phyloP scores from a whole-genome alignment of 192 early-diverging fungal species.

The Rhizoclosmatium globosum region DNA sequence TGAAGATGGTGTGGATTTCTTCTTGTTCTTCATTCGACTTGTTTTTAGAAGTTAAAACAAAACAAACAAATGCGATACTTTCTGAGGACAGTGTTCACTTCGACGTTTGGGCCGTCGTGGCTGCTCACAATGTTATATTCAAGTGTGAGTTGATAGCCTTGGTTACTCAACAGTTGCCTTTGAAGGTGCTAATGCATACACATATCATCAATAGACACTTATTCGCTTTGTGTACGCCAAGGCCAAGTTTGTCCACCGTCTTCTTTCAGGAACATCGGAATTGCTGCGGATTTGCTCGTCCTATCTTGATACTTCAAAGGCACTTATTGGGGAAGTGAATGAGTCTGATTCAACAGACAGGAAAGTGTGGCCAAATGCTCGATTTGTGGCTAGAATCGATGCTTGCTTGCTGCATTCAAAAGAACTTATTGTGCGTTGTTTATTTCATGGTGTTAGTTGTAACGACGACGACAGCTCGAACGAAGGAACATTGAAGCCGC shows the following conservation, averaged over 20 bases:
- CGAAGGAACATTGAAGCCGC: conserved; percentile 33
- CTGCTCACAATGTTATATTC: neutral
- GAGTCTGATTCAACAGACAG: no score
- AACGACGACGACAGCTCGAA: conserved; percentile 39
- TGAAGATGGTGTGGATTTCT: no score
- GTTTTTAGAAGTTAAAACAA: no score
- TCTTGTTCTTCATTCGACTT: no score
- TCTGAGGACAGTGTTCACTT: neutral
- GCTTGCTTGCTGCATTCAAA: conserved; percentile 19
- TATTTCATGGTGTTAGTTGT: neutral
- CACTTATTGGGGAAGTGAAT: no score
- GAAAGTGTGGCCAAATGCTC: neutral
- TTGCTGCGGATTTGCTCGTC: conserved; percentile 5
- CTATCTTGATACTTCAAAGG: neutral
- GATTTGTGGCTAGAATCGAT: neutral
- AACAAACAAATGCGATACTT: neutral
- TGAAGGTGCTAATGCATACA: neutral
- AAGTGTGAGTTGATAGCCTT: neutral
- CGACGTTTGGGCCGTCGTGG: neutral
- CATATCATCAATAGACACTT: neutral
- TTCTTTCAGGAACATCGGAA: neutral
- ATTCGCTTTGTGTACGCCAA: neutral
- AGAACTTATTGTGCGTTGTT: conserved; percentile 7
- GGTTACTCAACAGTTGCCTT: neutral
- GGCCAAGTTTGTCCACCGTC: neutral